Base-by-base conservation (phyloP, 768 basidiomycete genomes). In the Hemileccinum impolitum region DNA sequence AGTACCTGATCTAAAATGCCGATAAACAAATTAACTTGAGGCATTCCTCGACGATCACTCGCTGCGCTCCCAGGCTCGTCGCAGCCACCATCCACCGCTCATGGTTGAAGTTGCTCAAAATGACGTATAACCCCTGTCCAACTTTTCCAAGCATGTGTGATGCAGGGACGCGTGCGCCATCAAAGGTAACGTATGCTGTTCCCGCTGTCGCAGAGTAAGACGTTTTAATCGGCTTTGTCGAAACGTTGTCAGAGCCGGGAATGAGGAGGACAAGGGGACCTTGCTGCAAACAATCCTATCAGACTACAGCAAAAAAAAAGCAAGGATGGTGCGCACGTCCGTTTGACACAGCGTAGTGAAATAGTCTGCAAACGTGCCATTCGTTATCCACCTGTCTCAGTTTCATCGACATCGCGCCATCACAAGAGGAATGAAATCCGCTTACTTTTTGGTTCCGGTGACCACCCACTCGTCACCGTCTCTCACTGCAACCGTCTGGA, bases 151-250 rank as follows among this genome's bases (percentile, higher is more conserved):
- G 79, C 43, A 89, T 90, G 63, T 97, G 84, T 39, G 85, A 79
- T 9, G 88, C 75, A 0, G 94, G 93, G 0, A 95, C 93, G 44
- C 88, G 86, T 54, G 82, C 77, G 53, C 84, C 81, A 63, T 91
- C 81, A 61, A 93, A 94, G 0, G 78, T 86, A 25, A 95, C 82
- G 58, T 80, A 93, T 4, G 87, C 86, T 1, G 94, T 97, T 6
- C 95, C 95, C 3, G 95, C 95, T 0, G 87, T 85, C 3, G 88
- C 64, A 0, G 94, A 97, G 69, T 98, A 98, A 1, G 88, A 80
- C 0, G 94, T 97, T 72, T 93, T 94, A 70, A 98, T 88, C 19
- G 83, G 82, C 61, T 87, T 92, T 6, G 94, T 96, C 44, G 83
- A 80, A 48, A 97, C 78, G 5, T 78, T 80, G 37, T 84, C 80